Evolutionary conservation across 176 grass and related monocot genomes (phyloP).

Genomic region (Bromus sterilis): DNA sequence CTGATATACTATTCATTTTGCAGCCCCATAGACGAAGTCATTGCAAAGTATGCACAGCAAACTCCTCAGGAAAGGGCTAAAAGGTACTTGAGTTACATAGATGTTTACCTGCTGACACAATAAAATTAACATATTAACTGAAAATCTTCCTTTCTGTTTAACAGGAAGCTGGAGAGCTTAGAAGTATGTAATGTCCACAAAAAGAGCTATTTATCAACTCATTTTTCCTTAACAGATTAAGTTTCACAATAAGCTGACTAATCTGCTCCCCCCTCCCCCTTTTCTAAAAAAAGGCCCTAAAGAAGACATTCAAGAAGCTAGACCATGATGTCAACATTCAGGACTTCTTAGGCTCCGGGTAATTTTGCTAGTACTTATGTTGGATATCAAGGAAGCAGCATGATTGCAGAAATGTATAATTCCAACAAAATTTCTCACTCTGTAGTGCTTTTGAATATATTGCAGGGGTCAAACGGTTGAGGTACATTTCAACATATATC

Average conservation of each 20-base stretch:
- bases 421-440: neutral
- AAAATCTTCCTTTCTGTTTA: neutral
- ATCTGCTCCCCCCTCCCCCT: neutral
- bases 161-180: conserved; percentile 69
- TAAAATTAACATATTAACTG: neutral
- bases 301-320: conserved; percentile 88
- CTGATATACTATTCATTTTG: neutral
- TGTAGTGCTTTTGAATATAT: conserved; percentile 20
- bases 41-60: conserved; percentile 55
- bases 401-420: neutral
- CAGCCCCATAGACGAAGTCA: conserved; percentile 57
- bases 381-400: neutral
- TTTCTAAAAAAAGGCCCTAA: conserved; percentile 57
- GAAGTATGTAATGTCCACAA: conserved; percentile 44
- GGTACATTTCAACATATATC: conserved; percentile 28
- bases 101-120: neutral
- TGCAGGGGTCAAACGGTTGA: conserved; percentile 63
- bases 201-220: neutral
- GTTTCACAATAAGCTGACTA: conserved; percentile 12
- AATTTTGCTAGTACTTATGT: conserved; percentile 9
- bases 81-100: conserved; percentile 31
- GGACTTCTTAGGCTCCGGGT: conserved; percentile 75
- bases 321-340: conserved; percentile 84
- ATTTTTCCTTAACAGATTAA: neutral
- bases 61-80: conserved; percentile 77